These are phyloP conservation scores for Pseudogymnoascus sp. DNA, from an alignment of 2,329 filamentous ascomycete genomes.

Conservation along the genomic window DNA sequence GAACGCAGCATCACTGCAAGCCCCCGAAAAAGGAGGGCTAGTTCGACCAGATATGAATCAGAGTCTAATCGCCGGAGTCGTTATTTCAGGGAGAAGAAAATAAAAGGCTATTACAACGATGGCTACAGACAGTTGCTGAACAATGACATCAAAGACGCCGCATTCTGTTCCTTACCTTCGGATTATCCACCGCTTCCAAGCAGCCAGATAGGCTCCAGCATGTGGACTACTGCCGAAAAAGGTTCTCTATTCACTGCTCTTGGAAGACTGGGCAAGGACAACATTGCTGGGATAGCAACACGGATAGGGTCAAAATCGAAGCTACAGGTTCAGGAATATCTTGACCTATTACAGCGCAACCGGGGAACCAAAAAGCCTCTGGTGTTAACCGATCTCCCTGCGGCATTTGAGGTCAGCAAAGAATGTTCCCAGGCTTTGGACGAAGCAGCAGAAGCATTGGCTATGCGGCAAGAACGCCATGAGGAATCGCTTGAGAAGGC, in stretches of 20 bases:
- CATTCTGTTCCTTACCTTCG: constrained; percentile 24
- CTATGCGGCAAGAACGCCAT: constrained; percentile 54
- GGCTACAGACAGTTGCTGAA: constrained; percentile 48
- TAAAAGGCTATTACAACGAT: constrained; percentile 40
- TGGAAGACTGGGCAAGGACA: constrained; percentile 54
- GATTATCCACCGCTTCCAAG: constrained; percentile 29
- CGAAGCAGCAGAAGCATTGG: constrained; percentile 57
- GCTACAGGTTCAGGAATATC: constrained; percentile 65
- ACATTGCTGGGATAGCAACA: constrained; percentile 54
- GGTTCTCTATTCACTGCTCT: constrained; percentile 59
- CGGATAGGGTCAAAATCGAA: constrained; percentile 65
- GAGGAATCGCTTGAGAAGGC: constrained; percentile 54
- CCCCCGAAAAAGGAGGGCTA: neutral
- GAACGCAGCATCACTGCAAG: neutral
- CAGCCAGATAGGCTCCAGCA: constrained; percentile 60
- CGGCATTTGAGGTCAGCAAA: constrained; percentile 64
- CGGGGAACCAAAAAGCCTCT: constrained; percentile 27
- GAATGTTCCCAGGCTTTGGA: constrained; percentile 62
- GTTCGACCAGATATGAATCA: neutral
- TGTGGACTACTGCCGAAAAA: constrained; percentile 70
- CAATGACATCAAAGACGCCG: constrained; percentile 48
- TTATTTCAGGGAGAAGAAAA: neutral
- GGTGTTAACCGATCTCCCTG: constrained; percentile 52
- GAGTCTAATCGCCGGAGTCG: neutral
- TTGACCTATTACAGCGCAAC: constrained; percentile 47